phyloP scores from a whole-genome alignment of 1,139 yeast species.

The Nakaseomyces delphensis region DNA sequence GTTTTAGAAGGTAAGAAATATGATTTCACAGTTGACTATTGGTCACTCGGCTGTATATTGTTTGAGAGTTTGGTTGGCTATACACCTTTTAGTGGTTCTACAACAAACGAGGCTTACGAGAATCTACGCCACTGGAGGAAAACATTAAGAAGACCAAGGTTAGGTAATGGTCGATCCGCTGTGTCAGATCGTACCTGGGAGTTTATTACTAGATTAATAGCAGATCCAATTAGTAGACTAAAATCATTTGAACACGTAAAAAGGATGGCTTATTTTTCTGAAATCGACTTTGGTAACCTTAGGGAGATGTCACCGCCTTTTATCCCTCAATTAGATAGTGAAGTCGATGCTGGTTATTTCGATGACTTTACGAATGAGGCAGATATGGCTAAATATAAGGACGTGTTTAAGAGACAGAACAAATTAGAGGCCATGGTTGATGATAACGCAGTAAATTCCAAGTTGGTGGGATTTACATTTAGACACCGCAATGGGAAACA shows the following conservation, averaged over 20 bases:
- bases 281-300: conserved; percentile 67
- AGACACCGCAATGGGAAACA: conserved; percentile 64
- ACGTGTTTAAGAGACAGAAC: conserved; percentile 83
- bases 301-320: conserved; percentile 80
- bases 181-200: conserved; percentile 98
- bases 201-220: conserved; percentile 66
- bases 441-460: conserved; percentile 52
- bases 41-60: conserved; percentile 95
- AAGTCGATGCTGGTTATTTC: conserved; percentile 97
- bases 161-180: conserved; percentile 83
- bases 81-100: conserved; percentile 93
- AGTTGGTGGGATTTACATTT: conserved; percentile 93
- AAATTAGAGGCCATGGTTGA: conserved; percentile 78
- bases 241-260: conserved; percentile 74
- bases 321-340: conserved; percentile 92
- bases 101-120: conserved; percentile 89
- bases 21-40: conserved; percentile 94
- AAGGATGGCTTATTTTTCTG: conserved; percentile 72
- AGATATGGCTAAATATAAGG: conserved; percentile 96
- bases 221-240: conserved; percentile 68
- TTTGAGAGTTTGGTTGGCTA: conserved; percentile 90
- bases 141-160: conserved; percentile 80
- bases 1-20: conserved; percentile 90
- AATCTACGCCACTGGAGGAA: conserved; percentile 91
- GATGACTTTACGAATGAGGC: conserved; percentile 95